Evolutionary conservation across 768 basidiomycete genomes (phyloP), one percentile per base, ranked within the genome.

Genomic region (Dacryopinax primogenitus): DNA sequence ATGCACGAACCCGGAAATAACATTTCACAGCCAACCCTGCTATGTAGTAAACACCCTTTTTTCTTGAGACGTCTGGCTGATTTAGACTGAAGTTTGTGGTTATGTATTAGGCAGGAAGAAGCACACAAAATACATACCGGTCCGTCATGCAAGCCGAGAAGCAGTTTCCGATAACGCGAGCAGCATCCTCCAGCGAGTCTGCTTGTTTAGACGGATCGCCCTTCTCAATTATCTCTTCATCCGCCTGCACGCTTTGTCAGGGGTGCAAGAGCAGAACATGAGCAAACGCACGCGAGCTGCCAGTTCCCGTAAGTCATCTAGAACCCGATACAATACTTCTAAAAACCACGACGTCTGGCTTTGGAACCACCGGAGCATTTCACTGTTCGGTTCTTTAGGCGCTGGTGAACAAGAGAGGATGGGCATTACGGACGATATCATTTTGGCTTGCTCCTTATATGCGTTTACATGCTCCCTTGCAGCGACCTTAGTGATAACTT

Each of bases 21-120:
- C 85, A 88, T 74, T 98, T 98, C 74, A 99, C 77, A 64, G 93
- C 86, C 62, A 95, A 78, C 16, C 87, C 88, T 0, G 94, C 93
- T 15, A 96, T 84, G 70, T 92, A 90, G 76, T 98, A 98, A 1
- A 93, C 82, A 0, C 92, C 86, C 92, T 92, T 88, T 77, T 90
- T 90, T 70, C 92, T 78, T 37, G 88, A 87, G 74, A 89, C 82
- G 32, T 83, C 79, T 62, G 84, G 76, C 18, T 86, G 83, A n/a
- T 87, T 87, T 36, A 78, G 82, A 68, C 88, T 87, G 45, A 18
- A 68, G 35, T 62, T 34, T 70, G 33, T 68, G 34, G 2, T 15
- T 16, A n/a, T 2, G 63, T 65, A 23, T 11, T 26, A 32, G 58
- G 33, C 6, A 41, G 13, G 9, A 15, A 79, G 78, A 77, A 75